phyloP scores from a whole-genome alignment of 2,329 filamentous ascomycete species.

The Cercospora canescens region DNA sequence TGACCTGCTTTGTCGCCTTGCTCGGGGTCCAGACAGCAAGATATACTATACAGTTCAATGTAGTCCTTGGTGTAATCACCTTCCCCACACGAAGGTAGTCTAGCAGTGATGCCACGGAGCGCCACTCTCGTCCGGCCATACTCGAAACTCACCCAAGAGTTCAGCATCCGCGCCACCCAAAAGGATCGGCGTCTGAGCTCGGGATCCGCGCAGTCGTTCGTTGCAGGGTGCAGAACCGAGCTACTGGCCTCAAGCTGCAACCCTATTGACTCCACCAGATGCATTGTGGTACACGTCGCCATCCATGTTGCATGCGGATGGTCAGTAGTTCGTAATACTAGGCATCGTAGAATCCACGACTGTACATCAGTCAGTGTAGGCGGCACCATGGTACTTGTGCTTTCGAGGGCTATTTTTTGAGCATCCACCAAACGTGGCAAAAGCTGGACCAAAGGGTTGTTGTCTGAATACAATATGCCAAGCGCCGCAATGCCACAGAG shows the following conservation, averaged over 20 bases:
- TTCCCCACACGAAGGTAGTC: constrained; percentile 41
- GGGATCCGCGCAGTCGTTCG: constrained; percentile 25
- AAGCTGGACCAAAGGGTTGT: constrained; percentile 10
- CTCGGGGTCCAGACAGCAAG: constrained; percentile 56
- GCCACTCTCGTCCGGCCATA: constrained; percentile 56
- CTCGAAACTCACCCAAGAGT: constrained; percentile 62
- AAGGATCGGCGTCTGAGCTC: constrained; percentile 37
- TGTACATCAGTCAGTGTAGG: constrained; percentile 46
- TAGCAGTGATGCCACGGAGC: constrained; percentile 48
- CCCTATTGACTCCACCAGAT: constrained; percentile 57
- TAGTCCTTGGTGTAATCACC: constrained; percentile 51
- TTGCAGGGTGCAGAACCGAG: constrained; percentile 28
- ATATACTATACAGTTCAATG: constrained; percentile 54
- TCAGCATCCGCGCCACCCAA: constrained; percentile 57
- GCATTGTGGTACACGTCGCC: constrained; percentile 59
- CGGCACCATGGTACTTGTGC: constrained; percentile 36
- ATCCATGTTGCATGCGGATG: constrained; percentile 59
- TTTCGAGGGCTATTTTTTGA: constrained; percentile 49
- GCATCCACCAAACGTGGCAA: constrained; percentile 34
- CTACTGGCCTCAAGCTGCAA: constrained; percentile 45
- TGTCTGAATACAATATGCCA: constrained; percentile 50
- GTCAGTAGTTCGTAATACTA: constrained; percentile 56
- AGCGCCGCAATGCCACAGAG: constrained; percentile 58
- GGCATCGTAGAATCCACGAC: constrained; percentile 55
- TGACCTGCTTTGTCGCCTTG: constrained; percentile 31